A percentile compares a stretch with the other conserved stretches of the same genome.
These are phyloP conservation scores for Fusarium xylarioides DNA, from an alignment of 2,329 filamentous ascomycete genomes.

Conservation along the genomic window DNA sequence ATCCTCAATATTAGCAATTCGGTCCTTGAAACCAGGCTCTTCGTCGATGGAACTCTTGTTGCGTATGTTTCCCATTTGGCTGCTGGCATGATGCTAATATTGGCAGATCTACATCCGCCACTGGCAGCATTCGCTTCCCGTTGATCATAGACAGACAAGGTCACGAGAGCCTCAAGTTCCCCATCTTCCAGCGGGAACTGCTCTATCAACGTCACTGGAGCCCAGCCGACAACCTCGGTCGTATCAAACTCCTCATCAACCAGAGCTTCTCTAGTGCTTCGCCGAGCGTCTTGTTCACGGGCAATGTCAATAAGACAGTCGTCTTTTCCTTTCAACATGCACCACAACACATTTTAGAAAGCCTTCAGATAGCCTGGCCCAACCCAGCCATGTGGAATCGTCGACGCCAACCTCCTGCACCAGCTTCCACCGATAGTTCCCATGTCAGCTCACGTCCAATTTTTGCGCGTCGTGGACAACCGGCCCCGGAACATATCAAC, in stretches of 20 bases:
- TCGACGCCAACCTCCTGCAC: not conserved
- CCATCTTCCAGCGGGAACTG: constrained; percentile 74
- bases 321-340: constrained; percentile 88
- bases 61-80: constrained; percentile 56
- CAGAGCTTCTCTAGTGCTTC: constrained; percentile 73
- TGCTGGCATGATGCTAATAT: not conserved
- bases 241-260: constrained; percentile 79
- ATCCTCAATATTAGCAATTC: constrained; percentile 56
- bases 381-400: constrained; percentile 74
- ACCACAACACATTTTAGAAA: constrained; percentile 78
- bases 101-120: constrained; percentile 63
- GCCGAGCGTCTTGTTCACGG: constrained; percentile 60
- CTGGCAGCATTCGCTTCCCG: constrained; percentile 61
- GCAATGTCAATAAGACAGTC: constrained; percentile 76
- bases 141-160: constrained; percentile 64
- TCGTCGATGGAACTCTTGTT: constrained; percentile 72
- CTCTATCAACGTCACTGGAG: constrained; percentile 77
- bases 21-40: constrained; percentile 73
- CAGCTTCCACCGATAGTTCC: constrained; percentile 44
- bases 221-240: constrained; percentile 73
- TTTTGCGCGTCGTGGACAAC: not conserved
- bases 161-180: constrained; percentile 72
- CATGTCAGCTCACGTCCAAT: constrained; percentile 45
- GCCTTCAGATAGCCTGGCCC: constrained; percentile 81
- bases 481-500: not conserved